Evolutionary conservation across 2,329 filamentous ascomycete genomes (phyloP), one percentile per base, ranked within the genome.

Genomic region (Paecilomyces sp.): DNA sequence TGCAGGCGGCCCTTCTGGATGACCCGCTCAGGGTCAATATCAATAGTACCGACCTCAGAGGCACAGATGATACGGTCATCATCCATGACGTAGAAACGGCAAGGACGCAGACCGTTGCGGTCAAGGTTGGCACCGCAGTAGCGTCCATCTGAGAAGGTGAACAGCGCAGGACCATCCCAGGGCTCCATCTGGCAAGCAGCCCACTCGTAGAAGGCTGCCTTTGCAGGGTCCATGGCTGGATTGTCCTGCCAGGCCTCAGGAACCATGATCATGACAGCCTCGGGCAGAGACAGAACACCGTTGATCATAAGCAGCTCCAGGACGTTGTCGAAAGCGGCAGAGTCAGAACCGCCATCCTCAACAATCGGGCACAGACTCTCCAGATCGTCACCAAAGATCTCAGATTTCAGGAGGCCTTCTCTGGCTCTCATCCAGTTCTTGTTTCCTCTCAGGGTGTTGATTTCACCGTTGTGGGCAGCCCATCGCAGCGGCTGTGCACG

Each of bases 351-450:
- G 67, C 93, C 93, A 71, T 97, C 92, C 77, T 97, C 93, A 58
- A 97, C 91, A 68, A 97, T 92, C 25, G 93, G 93, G 74, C 96
- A 97, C 60, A 97, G 85, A 68, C 83, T 79, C 76, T 97, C 92
- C 15, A 97, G 86, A 70, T 97, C 92, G 30, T 96, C 91, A 64
- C 91, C 91, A 73, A 97, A 97, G 58, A 96, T 82, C 65, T 92
- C 88, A 1, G 93, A 97, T 73, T 91, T 90, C 84, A 97, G 90
- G 65, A 96, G 88, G 76, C 93, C 93, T 79, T 97, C 93, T 72
- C 93, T 88, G 63, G 93, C 93, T 68, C 92, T 89, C 93, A 97
- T 97, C 93, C 93, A 97, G 79, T 97, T 97, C 84, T 97, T 97
- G 82, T 97, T 97, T 62, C 93, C 93, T 73, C 93, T 89, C 63